These are phyloP conservation scores for Diplodia scrobiculata DNA, from an alignment of 2,329 filamentous ascomycete genomes.

Conservation along the genomic window DNA sequence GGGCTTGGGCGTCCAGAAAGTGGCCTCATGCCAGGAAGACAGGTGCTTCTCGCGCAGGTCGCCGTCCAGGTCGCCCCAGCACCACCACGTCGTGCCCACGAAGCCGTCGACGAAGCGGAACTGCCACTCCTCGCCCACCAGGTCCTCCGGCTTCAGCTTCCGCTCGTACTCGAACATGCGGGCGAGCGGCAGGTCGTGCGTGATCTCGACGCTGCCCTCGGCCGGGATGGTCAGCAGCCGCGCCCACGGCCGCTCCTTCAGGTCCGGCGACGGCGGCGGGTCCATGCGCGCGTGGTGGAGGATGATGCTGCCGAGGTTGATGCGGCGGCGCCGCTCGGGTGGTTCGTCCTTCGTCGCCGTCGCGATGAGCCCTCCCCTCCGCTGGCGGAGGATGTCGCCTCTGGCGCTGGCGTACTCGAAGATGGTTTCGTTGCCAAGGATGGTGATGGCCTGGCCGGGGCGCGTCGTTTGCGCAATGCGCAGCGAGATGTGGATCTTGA, in stretches of 20 bases:
- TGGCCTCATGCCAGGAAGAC: constrained; percentile 17
- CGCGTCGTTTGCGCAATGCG: not conserved
- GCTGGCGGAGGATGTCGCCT: not conserved
- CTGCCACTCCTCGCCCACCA: constrained; percentile 20
- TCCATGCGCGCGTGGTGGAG: not conserved
- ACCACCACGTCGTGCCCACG: constrained; percentile 30
- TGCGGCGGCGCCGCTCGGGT: too few relatives aligned
- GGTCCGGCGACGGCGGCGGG: not conserved
- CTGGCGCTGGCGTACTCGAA: not conserved
- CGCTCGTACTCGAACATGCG: constrained; percentile 3
- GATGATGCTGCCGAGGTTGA: not conserved
- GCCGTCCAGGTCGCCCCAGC: constrained; percentile 29
- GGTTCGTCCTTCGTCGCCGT: not conserved
- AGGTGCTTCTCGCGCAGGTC: constrained; percentile 23
- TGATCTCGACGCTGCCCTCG: constrained; percentile 7
- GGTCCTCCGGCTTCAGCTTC: not conserved
- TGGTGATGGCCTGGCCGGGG: constrained; percentile 7
- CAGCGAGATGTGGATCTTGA: constrained; percentile 3
- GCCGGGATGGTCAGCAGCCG: constrained; percentile 27
- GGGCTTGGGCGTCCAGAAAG: not conserved
- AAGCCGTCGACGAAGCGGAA: constrained; percentile 9
- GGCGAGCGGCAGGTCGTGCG: constrained; percentile 16
- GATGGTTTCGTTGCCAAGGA: not conserved
- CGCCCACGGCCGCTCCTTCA: constrained; percentile 21
- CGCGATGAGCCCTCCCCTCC: not conserved